phyloP scores from a whole-genome alignment of 768 basidiomycete genomes.

The Leucogyrophana mollusca region DNA sequence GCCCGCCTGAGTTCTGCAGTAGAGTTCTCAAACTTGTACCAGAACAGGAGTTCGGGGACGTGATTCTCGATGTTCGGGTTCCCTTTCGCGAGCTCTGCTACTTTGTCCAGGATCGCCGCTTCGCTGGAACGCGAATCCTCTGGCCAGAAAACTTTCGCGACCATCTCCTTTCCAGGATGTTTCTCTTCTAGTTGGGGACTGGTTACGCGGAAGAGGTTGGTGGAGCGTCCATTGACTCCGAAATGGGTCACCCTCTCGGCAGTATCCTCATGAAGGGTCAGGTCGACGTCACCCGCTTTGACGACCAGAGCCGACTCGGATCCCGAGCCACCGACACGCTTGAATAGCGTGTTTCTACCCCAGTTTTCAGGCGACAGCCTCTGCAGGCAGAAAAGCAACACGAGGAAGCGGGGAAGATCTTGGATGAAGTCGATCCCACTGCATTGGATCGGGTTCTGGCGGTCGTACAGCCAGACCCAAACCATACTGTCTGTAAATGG shows the following conservation, averaged over 20 bases:
- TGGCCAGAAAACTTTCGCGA: conserved; percentile 8
- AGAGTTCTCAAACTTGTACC: too few relatives aligned
- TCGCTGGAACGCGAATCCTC: conserved; percentile 3
- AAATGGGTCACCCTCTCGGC: background rate
- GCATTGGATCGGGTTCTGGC: too few relatives aligned
- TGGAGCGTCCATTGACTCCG: background rate
- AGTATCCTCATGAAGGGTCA: background rate
- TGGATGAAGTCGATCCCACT: background rate
- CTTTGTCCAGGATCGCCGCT: background rate
- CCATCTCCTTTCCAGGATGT: too few relatives aligned
- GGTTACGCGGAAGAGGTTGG: background rate
- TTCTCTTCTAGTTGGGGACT: too few relatives aligned
- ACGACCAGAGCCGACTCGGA: too few relatives aligned
- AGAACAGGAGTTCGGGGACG: too few relatives aligned
- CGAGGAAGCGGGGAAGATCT: conserved; percentile 5
- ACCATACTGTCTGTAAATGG: too few relatives aligned
- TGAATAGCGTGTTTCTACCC: conserved; percentile 3
- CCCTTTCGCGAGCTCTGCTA: background rate
- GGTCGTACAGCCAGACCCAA: too few relatives aligned
- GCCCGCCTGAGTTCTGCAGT: too few relatives aligned
- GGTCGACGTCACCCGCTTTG: background rate
- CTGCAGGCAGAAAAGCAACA: background rate
- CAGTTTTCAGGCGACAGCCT: background rate
- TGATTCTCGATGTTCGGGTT: too few relatives aligned
- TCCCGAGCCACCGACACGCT: too few relatives aligned